These are phyloP conservation scores for Kwoniella botswanensis DNA, from an alignment of 768 basidiomycete species.

Conservation along the genomic window DNA sequence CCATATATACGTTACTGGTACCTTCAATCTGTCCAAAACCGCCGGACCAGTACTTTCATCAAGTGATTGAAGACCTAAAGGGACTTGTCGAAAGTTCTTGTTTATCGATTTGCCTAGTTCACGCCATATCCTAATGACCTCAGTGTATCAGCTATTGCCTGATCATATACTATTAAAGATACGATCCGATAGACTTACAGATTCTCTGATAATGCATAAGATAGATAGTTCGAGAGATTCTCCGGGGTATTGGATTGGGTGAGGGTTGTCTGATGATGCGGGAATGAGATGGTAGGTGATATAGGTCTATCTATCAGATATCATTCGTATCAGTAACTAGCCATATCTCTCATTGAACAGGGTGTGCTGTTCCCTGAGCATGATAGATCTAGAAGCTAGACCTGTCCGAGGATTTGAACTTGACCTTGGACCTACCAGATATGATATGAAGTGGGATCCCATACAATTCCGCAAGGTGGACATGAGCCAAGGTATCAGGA, in stretches of 20 bases:
- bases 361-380: too few relatives aligned
- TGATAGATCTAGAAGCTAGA: too few relatives aligned
- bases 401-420: too few relatives aligned
- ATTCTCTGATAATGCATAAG: conserved; percentile 65
- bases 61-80: conserved; percentile 62
- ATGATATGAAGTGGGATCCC: conserved; percentile 40
- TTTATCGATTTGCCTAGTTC: conserved; percentile 66
- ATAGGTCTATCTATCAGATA: conserved; percentile 66
- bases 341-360: too few relatives aligned
- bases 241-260: conserved; percentile 63
- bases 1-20: conserved; percentile 72
- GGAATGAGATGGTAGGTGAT: conserved; percentile 64
- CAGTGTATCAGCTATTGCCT: too few relatives aligned
- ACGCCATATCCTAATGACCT: conserved; percentile 39
- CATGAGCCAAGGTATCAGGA: conserved; percentile 38
- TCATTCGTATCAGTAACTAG: too few relatives aligned
- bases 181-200: conserved; percentile 58
- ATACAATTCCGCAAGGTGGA: conserved; percentile 36
- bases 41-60: conserved; percentile 63
- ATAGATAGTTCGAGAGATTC: conserved; percentile 65
- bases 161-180: too few relatives aligned
- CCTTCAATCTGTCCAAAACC: conserved; percentile 64
- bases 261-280: conserved; percentile 67
- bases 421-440: conserved; percentile 58
- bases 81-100: conserved; percentile 61